Evolutionary conservation across 2,329 filamentous ascomycete genomes (phyloP).

Genomic region (Colletotrichum lentis): DNA sequence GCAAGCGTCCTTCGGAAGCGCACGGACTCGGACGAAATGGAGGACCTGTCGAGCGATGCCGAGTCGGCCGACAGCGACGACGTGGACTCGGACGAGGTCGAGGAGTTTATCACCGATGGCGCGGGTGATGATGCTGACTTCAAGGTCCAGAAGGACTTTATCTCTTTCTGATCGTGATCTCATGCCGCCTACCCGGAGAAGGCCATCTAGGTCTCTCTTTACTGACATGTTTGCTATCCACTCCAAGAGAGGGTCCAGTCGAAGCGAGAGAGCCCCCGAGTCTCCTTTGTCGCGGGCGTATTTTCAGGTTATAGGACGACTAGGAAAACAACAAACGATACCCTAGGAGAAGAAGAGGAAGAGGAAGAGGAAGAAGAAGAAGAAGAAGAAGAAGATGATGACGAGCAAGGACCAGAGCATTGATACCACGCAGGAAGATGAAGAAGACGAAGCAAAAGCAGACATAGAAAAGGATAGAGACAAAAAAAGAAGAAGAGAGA

Average conservation of each 20-base stretch:
- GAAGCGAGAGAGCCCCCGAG: not conserved
- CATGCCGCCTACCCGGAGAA: conserved; percentile 24
- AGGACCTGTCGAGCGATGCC: conserved; percentile 81
- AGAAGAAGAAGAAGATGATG: not conserved
- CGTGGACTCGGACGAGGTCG: conserved; percentile 78
- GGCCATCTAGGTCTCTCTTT: conserved; percentile 12
- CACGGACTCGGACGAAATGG: conserved; percentile 63
- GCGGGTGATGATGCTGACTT: conserved; percentile 64
- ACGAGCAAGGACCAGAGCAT: conserved; percentile 4
- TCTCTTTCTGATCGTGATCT: conserved; percentile 50
- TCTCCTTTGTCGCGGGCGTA: not conserved
- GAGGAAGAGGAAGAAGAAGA: not conserved
- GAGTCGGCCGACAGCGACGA: conserved; percentile 77
- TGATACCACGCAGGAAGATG: conserved; percentile 25
- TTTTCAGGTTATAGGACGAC: conserved; percentile 8
- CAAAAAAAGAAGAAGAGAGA: not conserved
- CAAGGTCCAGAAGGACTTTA: conserved; percentile 67
- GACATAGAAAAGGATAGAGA: conserved; percentile 25
- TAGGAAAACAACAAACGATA: conserved; percentile 25
- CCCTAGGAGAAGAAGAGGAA: conserved; percentile 16
- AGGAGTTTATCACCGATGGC: conserved; percentile 68
- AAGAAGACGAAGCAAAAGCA: conserved; percentile 29
- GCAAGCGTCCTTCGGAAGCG: conserved; percentile 79
- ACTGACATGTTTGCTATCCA: conserved; percentile 37
- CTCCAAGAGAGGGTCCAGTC: conserved; percentile 22